Base-by-base conservation (phyloP, 1,284 basidiomycete species). In the Malassezia caprae region DNA sequence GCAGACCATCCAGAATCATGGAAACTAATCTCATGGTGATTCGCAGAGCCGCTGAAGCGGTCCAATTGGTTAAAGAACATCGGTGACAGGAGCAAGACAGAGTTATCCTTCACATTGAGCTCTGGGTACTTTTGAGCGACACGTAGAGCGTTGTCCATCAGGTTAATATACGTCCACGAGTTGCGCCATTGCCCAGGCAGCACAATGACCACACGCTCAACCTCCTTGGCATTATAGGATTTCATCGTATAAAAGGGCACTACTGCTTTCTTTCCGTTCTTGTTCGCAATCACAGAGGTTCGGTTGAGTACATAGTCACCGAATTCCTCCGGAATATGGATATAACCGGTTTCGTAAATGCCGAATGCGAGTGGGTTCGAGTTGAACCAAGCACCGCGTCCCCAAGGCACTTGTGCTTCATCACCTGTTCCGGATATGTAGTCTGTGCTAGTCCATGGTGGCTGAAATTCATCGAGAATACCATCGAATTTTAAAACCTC, bases 301-400 rank as follows among this genome's bases (percentile, higher is more conserved):
- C 62, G 58, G 58, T 70, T 67, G 27, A 74, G 52, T 21, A 57
- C 53, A 56, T 71, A 73, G 12, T 50, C 60, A 2, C 45, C 30
- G 8, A 72, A 50, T 3, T 21, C 51, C 0, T 56, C 32, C 1
- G 72, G 70, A 2, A 74, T 44, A 0, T 27, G 50, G 10, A 60
- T 5, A 62, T 68, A 74, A 1, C 90, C 89, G 2, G 51, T 58
- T 12, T 59, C 51, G 6, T 51, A 41, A 32, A 40, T 53, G 13
- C 62, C 61, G 12, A 61, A 48, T 17, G 69, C 64, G 11, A 32
- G 53, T 2, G 66, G 64, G 48, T 60, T 62, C 21, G 53, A 40
- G 17, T 56, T 40, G 24, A 55, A 65, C 21, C 40, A 35, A 0
- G 68, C 60, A 35, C 60, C 59, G 15, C 47, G n/a, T 45, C 59